phyloP scores from a whole-genome alignment of 306 rosid genomes.

The Elaeagnus macrophylla region DNA sequence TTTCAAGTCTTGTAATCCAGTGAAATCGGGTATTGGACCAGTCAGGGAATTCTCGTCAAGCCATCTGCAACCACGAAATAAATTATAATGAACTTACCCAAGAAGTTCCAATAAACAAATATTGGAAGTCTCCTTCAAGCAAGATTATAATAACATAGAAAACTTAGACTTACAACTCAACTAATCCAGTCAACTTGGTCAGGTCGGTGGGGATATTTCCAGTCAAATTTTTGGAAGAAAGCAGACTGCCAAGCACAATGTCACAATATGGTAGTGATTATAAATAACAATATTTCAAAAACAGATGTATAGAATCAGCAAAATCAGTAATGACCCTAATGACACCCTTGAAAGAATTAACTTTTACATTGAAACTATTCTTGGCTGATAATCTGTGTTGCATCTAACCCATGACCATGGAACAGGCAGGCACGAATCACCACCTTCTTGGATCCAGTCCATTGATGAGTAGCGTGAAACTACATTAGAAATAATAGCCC shows the following conservation, averaged over 20 bases:
- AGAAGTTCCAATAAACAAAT: constrained; percentile 11
- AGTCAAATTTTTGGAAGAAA: constrained; percentile 65
- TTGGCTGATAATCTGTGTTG: constrained; percentile 67
- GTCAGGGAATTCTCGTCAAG: constrained; percentile 48
- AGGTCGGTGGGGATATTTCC: constrained; percentile 71
- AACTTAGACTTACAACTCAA: constrained; percentile 63
- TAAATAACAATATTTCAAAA: constrained; percentile 15
- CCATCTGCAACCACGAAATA: constrained; percentile 37
- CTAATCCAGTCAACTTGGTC: constrained; percentile 59
- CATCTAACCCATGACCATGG: constrained; percentile 97
- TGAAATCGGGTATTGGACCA: constrained; percentile 79
- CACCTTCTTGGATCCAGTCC: constrained; percentile 80
- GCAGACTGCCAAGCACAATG: constrained; percentile 45
- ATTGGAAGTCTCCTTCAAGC: constrained; percentile 8
- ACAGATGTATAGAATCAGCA: constrained; percentile 8
- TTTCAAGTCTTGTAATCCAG: constrained; percentile 60
- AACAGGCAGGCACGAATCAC: constrained; percentile 94
- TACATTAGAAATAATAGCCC: constrained; percentile 41
- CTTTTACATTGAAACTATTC: constrained; percentile 66
- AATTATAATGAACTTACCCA: not conserved
- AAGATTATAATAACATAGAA: constrained; percentile 19
- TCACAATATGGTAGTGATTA: constrained; percentile 24
- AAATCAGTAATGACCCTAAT: constrained; percentile 7
- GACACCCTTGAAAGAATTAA: constrained; percentile 16
- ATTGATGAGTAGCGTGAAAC: constrained; percentile 51